Evolutionary conservation across 139 green algal species (phyloP), one percentile per base, ranked within the genome.

Genomic region (Chlamydomonas schloesseri): DNA sequence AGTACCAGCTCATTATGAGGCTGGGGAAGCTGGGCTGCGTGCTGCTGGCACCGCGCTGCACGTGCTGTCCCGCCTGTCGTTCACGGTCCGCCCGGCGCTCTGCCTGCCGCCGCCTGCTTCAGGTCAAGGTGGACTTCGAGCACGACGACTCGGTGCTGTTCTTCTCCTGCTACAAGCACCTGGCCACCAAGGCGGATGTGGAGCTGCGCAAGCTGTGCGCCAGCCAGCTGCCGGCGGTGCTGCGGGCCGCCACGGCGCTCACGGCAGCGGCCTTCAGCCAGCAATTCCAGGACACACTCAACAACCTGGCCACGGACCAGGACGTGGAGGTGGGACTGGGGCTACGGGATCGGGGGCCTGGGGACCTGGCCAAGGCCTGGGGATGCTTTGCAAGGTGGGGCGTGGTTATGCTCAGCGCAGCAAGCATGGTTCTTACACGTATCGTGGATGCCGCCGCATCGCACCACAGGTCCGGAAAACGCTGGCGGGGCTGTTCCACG

Each of bases 221-320:
- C 0, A 55, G 58, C 8, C 73, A 88, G 76, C 77, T 93, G 28
- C 53, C 78, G 28, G 81, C 86, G 1, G 79, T 88, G 18, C 65
- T 82, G 6, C 84, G 77, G 2, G 73, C 92, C 0, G 84, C 84
- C 8, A 81, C 78, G 15, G 67, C 67, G 21, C 62, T 84, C 17
- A 29, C 73, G 15, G 42, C 84, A 14, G 29, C 57, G 17, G 88
- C 81, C n/a, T 94, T 92, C 76, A 46, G 69, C 17, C 70, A 78
- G 3, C 90, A 93, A 64, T 88, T 94, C 67, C 87, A 90, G 53
- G 90, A 95, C 73, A 91, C 89, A 0, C 69, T 95, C n/a, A 68
- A 73, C 60, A 78, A 36, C 37, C 72, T 94, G 57, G 81, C 82
- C 0, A 47, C 64, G 6, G 92, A 95, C 47, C 65, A 53, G 1